phyloP scores from a whole-genome alignment of 805 yeast genomes.

The Teunomyces funiuensis region DNA sequence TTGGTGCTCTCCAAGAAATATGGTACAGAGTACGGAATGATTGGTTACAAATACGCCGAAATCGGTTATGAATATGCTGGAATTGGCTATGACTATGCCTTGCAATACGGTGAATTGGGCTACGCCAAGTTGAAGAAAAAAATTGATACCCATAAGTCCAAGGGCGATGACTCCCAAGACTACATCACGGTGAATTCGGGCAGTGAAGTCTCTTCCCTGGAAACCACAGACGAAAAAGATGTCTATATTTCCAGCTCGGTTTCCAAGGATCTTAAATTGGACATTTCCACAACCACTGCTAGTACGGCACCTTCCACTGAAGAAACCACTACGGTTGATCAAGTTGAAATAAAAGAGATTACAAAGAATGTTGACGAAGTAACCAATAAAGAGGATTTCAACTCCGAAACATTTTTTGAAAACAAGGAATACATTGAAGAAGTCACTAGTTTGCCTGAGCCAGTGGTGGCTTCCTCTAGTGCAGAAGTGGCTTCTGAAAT shows the following conservation, averaged over 20 bases:
- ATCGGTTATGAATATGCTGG: constrained; percentile 20
- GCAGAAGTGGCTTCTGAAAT: neutral
- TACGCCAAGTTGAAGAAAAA: constrained; percentile 29
- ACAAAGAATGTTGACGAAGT: constrained; percentile 17
- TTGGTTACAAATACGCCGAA: constrained; percentile 12
- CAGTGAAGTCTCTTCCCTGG: constrained; percentile 8
- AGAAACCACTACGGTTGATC: constrained; percentile 8
- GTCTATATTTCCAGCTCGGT: constrained; percentile 1
- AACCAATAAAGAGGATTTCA: constrained; percentile 15
- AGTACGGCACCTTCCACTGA: neutral
- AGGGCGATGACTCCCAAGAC: constrained; percentile 19
- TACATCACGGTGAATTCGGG: constrained; percentile 26
- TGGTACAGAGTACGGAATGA: constrained; percentile 16
- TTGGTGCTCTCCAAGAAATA: constrained; percentile 10
- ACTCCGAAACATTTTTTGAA: constrained; percentile 15
- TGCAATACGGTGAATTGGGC: constrained; percentile 23
- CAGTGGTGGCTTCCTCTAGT: constrained; percentile 2
- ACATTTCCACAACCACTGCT: neutral
- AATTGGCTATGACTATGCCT: constrained; percentile 17
- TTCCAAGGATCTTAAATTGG: neutral
- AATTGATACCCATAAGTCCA: constrained; percentile 21
- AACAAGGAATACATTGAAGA: constrained; percentile 3
- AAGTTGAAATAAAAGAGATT: constrained; percentile 13
- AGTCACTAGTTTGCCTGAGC: constrained; percentile 5
- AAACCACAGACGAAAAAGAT: constrained; percentile 5